Base-by-base conservation (phyloP, 352 stramenopile genomes). In the Pythium utonaiense region DNA sequence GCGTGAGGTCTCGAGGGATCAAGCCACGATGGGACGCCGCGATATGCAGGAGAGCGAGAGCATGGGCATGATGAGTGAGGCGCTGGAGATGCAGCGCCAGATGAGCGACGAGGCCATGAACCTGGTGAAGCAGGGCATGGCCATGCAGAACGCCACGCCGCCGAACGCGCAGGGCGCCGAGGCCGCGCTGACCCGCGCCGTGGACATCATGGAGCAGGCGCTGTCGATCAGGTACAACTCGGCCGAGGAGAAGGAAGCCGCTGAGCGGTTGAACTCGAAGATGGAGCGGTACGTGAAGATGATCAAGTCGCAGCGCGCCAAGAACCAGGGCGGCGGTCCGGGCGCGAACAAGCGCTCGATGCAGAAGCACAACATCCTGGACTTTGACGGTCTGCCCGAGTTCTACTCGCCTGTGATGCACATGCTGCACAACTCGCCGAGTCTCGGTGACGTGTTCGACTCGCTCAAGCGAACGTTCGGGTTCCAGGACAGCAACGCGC, bases 381-480 rank as follows among this genome's bases (percentile, higher is more conserved):
- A 79, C 19, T 69, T 72, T 45, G 69, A 79, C n/a, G 57, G 57
- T 27, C 53, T 76, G 14, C 68, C 71, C n/a, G 45, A 66, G 14
- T 70, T 74, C 21, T 79, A 79, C 61, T 47, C 64, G 41, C 57
- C 69, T 12, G 55, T 79, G 14, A 62, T 65, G 57, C 54, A 73
- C 13, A 67, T 77, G 62, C 45, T 79, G 6, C 56, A 63, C 51
- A 68, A 71, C 55, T 72, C 65, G 36, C 48, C 63, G 4, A 40
- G 28, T 6, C 30, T 75, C 14, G 72, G 72, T 16, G 72, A 80
- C 30, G 34, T 80, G 9, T 96, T 86, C 58, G 87, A 96, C 53
- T 86, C 89, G 60, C 67, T 97, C 31, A 90, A 89, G 22, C 92
- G 90, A 59, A 92, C 91, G 61, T 97, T 97, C 69, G 92, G 91